A percentile compares a stretch with the other conserved stretches of the same genome.
Conservation (phyloP, 2,329 filamentous ascomycete species). For the Cercospora berteroae region DNA sequence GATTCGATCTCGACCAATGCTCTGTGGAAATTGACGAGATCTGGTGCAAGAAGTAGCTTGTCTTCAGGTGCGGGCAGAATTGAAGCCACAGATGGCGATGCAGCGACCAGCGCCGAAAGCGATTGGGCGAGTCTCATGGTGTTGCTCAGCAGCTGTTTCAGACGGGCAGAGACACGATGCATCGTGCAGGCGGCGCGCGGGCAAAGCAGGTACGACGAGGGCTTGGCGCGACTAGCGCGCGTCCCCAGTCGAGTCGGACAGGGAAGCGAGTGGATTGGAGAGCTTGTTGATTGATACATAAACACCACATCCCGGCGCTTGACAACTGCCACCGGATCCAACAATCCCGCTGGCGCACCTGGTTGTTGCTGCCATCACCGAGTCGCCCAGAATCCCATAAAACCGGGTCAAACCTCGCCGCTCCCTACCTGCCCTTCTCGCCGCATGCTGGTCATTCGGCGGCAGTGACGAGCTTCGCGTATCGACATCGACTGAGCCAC, state of each 20-base stretch:
- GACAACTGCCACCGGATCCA: background rate
- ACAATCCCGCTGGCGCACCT: conserved; percentile 1
- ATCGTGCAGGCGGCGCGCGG: background rate
- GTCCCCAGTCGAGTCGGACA: background rate
- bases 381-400: background rate
- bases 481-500: background rate
- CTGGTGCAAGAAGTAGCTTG: conserved; percentile 33
- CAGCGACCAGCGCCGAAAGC: conserved; percentile 1
- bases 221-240: background rate
- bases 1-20: conserved; percentile 73
- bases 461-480: conserved; percentile 1
- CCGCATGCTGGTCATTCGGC: conserved; percentile 11
- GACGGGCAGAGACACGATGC: background rate
- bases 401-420: background rate
- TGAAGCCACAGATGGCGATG: conserved; percentile 7
- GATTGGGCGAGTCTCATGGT: conserved; percentile 9
- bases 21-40: conserved; percentile 70
- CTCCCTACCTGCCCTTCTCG: background rate
- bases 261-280: conserved; percentile 1
- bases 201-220: background rate
- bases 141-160: conserved; percentile 1
- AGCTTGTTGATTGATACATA: background rate
- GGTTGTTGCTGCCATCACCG: background rate
- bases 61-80: conserved; percentile 8
- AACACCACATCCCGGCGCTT: conserved; percentile 12